Base-by-base conservation (phyloP, 306 rosid species). In the Albizia julibrissin region DNA sequence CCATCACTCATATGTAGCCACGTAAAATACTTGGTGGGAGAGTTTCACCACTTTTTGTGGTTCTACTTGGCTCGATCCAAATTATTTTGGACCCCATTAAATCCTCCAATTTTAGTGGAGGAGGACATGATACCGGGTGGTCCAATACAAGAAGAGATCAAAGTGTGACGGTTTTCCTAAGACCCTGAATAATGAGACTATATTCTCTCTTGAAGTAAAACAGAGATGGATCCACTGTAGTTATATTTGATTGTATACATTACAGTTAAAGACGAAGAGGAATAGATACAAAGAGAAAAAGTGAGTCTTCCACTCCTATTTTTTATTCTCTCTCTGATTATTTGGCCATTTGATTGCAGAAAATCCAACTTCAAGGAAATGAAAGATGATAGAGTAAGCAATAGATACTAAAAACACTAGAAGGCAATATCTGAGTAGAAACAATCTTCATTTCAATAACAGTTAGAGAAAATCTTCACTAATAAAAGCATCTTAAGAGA, bases 1-100 rank as follows among this genome's bases (percentile, higher is more conserved):
- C 75, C 44, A 73, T 62, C 78, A 34, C 75, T 65, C 56, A 73
- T 70, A 80, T 62, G 49, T 15, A 11, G 49, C 15, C 15, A 3
- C 16, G 15, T 44, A 11, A 42, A 29, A 29, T 29, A 29, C 31
- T 1, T 29, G 31, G 31, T 29, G 31, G 31, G 31, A 29, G 31
- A 29, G 14, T 12, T 42, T 42, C 10, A 10, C 46, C 0, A 0
- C 14, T 13, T 42, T 42, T 8, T 8, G 46, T 10, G 46, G 46
- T 42, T 0, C 10, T 9, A 2, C 13, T 42, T 1, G 46, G 46
- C 46, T 10, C 46, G 1, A 42, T 8, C 46, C 21, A 49, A 13
- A 16, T 50, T 19, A 50, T 1, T 50, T 49, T 14, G 9, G 21
- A 7, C n/a, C n/a, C 58, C n/a, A 5, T 18, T 50, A 50, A 18